These are phyloP conservation scores for Fusarium lateritium DNA, from an alignment of 2,329 filamentous ascomycete genomes.

Conservation along the genomic window DNA sequence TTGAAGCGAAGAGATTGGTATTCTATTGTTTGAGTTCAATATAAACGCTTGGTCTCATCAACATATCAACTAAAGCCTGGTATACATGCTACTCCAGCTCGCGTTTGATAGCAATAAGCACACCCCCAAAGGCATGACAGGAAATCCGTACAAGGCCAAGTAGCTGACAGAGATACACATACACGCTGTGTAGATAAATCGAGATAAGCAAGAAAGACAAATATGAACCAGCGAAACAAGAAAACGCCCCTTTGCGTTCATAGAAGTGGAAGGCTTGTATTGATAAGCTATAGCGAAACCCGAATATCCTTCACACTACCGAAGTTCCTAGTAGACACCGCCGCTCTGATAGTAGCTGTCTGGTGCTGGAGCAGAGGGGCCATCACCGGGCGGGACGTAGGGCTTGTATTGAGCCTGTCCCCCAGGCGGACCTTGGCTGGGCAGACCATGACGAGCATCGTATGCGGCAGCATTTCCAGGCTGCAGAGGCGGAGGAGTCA, in stretches of 20 bases:
- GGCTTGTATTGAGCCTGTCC: constrained; percentile 70
- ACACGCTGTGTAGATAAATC: background rate
- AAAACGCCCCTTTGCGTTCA: background rate
- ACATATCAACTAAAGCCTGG: too few species aligned
- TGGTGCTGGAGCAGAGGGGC: constrained; percentile 65
- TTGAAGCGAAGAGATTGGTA: too few species aligned
- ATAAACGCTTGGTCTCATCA: too few species aligned
- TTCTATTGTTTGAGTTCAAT: too few species aligned
- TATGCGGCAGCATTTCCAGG: constrained; percentile 61
- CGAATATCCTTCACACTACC: constrained; percentile 5
- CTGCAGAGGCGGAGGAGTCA: constrained; percentile 62
- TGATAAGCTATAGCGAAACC: constrained; percentile 15
- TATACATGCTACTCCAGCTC: too few species aligned
- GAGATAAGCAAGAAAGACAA: background rate
- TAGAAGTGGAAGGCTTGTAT: constrained; percentile 17
- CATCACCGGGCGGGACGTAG: constrained; percentile 67
- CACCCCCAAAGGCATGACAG: background rate
- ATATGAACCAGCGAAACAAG: background rate
- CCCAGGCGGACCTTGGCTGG: constrained; percentile 59
- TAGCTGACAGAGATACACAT: background rate
- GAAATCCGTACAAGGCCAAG: background rate
- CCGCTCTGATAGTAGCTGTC: constrained; percentile 70
- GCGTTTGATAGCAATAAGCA: background rate
- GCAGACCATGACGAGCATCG: constrained; percentile 66
- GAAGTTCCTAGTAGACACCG: constrained; percentile 51